Base-by-base conservation (phyloP, 176 grass and related monocot genomes). In the Thalia dealbata region DNA sequence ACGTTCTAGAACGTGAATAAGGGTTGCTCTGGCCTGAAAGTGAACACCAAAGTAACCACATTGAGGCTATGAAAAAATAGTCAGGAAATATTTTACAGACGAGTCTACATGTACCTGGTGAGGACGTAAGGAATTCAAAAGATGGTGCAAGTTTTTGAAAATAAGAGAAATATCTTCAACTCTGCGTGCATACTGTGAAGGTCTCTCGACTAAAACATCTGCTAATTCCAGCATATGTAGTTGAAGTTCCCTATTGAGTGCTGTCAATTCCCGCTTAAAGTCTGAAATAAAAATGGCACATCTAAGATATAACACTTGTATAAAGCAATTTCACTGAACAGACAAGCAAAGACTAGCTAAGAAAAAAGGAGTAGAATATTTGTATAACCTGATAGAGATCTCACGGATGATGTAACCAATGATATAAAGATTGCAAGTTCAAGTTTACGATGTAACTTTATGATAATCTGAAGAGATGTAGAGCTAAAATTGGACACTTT, bases 141-240 rank as follows among this genome's bases (percentile, higher is more conserved):
- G 79, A 80, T 92, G 93, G 29, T 97, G 89, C 24, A 91, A 73
- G 73, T 97, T 97, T 69, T 87, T 83, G 85, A 92, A 90, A 76
- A 97, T 97, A 21, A 92, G 87, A 5, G 87, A 92, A 56, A 97
- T 90, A 35, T 92, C 93, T 79, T 97, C 93, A 2, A 97, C 87
- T 78, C 90, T 90, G 44, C 83, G 81, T 74, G 93, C 85, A 88
- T 88, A 92, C 79, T 97, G 89, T 79, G 93, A 92, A 16, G 87
- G 89, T 50, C 93, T 87, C 79, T 97, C 89, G 69, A 97, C 84
- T 75, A 92, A 71, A 78, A 97, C 86, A 88, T 90, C 89, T 69
- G 89, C 93, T 73, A 97, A 67, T 79, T 92, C 93, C 81, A 92
- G 70, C 74, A 97, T 91, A 82, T 97, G 93, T 18, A 97, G 84